Conservation (phyloP, 2,329 filamentous ascomycete species). For the Ambrosiella beaveri region DNA sequence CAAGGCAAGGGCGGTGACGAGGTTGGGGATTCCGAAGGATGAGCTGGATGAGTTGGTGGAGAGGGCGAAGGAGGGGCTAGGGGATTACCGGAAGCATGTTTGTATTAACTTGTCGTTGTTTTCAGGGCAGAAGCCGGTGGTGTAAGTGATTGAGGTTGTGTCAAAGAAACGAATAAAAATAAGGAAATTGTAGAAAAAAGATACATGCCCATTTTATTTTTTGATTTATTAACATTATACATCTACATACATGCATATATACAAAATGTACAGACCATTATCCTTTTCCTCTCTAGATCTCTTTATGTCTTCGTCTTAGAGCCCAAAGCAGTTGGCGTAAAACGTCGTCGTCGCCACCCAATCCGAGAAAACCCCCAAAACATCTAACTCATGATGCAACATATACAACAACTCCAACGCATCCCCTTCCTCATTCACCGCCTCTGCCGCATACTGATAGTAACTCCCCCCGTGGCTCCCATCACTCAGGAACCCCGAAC, state of each 20-base stretch:
- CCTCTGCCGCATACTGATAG: conserved; percentile 35
- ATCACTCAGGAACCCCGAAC: conserved; percentile 40
- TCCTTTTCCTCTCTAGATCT: not conserved
- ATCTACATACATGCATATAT: not conserved
- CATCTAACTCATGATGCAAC: conserved; percentile 41
- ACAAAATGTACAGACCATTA: not conserved
- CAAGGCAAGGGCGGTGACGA: conserved; percentile 25
- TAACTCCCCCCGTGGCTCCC: conserved; percentile 34
- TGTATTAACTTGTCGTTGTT: conserved; percentile 27
- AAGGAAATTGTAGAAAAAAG: not conserved
- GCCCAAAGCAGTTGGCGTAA: conserved; percentile 52
- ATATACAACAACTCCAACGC: conserved; percentile 50
- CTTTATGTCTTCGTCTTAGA: conserved; percentile 14
- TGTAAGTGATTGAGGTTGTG: not conserved
- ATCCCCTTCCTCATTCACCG: conserved; percentile 45
- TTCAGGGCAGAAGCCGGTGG: conserved; percentile 26
- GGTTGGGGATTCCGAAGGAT: conserved; percentile 20
- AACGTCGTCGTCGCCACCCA: conserved; percentile 54
- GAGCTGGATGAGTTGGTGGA: conserved; percentile 15
- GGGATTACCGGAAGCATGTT: conserved; percentile 23
- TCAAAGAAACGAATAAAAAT: not conserved
- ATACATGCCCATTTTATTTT: not conserved
- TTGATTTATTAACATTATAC: not conserved
- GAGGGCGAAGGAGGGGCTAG: conserved; percentile 21
- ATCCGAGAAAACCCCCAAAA: conserved; percentile 47